Evolutionary conservation across 2,329 filamentous ascomycete species (phyloP).

Genomic region (Talaromyces sp.): DNA sequence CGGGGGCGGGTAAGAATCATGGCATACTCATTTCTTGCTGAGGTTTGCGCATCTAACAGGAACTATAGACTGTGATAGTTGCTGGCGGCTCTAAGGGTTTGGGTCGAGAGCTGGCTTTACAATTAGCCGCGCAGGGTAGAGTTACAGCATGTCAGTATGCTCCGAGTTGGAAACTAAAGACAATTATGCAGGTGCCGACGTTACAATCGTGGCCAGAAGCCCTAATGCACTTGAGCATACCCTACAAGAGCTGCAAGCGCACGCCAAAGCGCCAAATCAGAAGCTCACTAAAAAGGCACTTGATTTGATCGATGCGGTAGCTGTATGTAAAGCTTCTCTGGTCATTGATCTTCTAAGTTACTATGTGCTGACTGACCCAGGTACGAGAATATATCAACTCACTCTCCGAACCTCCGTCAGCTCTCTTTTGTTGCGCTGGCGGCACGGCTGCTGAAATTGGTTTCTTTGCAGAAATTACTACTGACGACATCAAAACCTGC

Average conservation of each 20-base stretch:
- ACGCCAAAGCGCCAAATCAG: not conserved
- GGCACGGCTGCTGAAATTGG: slow-evolving; percentile 21
- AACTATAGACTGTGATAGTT: slow-evolving; percentile 2
- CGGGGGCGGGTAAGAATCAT: not conserved
- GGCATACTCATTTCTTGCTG: not conserved
- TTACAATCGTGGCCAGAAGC: not conserved
- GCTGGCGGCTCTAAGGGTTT: slow-evolving; percentile 4
- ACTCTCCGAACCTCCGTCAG: not conserved
- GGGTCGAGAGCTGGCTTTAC: not conserved
- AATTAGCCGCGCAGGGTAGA: not conserved
- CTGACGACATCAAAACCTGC: slow-evolving; percentile 18
- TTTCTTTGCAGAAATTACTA: slow-evolving; percentile 21
- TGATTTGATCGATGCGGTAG: not conserved
- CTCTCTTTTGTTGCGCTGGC: slow-evolving; percentile 22
- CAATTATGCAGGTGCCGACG: not conserved
- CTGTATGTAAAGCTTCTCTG: too few species aligned
- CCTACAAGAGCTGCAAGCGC: not conserved
- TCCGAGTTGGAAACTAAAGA: not conserved
- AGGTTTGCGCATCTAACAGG: not conserved
- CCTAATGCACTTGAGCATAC: not conserved
- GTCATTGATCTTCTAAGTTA: too few species aligned
- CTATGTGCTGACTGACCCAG: not conserved
- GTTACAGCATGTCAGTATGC: too few species aligned
- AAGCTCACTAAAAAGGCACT: not conserved
- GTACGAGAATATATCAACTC: not conserved